A percentile compares a stretch with the other conserved stretches of the same genome.
These are phyloP conservation scores for Penicillium sp. DNA, from an alignment of 2,329 filamentous ascomycete genomes.

Conservation along the genomic window DNA sequence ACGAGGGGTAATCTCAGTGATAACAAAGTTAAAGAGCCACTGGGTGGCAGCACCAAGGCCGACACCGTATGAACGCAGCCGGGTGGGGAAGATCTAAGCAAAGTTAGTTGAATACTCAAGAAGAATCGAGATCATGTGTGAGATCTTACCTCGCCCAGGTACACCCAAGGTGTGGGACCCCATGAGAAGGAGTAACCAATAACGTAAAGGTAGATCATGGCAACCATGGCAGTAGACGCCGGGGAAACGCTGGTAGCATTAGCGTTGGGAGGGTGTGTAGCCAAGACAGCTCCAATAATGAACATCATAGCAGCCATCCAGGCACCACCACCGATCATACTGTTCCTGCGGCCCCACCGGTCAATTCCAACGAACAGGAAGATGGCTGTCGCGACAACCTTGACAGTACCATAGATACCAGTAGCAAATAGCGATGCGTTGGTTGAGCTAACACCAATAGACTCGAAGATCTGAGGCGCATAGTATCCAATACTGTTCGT, in stretches of 20 bases:
- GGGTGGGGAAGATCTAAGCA: conserved; percentile 38
- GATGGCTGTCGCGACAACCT: conserved; percentile 37
- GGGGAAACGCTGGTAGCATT: conserved; percentile 27
- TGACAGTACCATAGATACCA: conserved; percentile 41
- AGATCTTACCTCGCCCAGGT: conserved; percentile 31
- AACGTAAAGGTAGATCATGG: conserved; percentile 53
- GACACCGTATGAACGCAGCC: conserved; percentile 42
- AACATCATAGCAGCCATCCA: conserved; percentile 42
- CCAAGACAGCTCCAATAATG: conserved; percentile 37
- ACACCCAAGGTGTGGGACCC: conserved; percentile 34
- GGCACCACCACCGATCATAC: conserved; percentile 35
- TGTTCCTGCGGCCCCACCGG: conserved; percentile 37
- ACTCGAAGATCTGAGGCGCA: conserved; percentile 40
- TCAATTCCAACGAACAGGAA: conserved; percentile 42
- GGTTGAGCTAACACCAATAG: conserved; percentile 34
- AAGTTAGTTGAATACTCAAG: neutral
- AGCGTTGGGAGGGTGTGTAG: conserved; percentile 33
- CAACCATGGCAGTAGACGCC: conserved; percentile 40
- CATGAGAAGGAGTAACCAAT: conserved; percentile 32
- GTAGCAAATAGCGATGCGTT: conserved; percentile 39
- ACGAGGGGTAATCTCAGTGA: conserved; percentile 42
- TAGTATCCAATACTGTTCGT: conserved; percentile 43
- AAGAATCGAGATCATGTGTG: neutral
- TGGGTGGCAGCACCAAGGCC: conserved; percentile 40
- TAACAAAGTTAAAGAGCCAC: conserved; percentile 45